Base-by-base conservation (phyloP, 169 alveolate genomes). In the Eimeria praecox region DNA sequence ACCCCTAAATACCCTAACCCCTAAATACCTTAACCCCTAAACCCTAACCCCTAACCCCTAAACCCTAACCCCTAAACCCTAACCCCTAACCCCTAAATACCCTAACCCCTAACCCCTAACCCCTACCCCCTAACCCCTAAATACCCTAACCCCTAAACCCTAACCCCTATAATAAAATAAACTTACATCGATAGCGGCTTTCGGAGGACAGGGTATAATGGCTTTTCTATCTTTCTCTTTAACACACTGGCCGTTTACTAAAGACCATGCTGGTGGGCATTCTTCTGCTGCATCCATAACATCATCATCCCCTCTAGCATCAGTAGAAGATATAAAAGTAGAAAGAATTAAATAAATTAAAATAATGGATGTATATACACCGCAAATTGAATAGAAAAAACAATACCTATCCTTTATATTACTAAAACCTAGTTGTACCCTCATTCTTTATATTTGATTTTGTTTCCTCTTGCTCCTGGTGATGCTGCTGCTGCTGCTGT, bases 221-320 rank as follows among this genome's bases (percentile, higher is more conserved):
- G 90, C 66, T 59, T 71, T 90, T n/a, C 95, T n/a, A 2, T 49
- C 80, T 6, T 66, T 59, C n/a, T 90, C 95, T 30, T 90, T 90
- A 30, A 40, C 40, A 56, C 95, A 90, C 59, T 71, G 77, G 24
- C 95, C 95, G n/a, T 66, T 56, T 18, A 12, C 44, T 38, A 90
- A 77, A 3, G 38, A 33, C 90, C 85, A 90, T 5, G 82, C 90
- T 14, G 40, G 12, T 18, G 56, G 95, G 80, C 95, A 90, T 33
- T 90, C 95, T 30, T 90, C 95, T 3, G 77, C 49, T 30, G 95
- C 95, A 5, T 83, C 95, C 56, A 75, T 83, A 20, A 90, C 95
- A 77, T 90, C 95, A 49, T 75, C 95, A 35, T 90, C 89, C 30
- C 89, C 89, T 33, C 56, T 35, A 20, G 89, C 89, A 30, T 59